phyloP scores from a whole-genome alignment of 108 stramenopile species.

The Fragilaria crotonensis region DNA sequence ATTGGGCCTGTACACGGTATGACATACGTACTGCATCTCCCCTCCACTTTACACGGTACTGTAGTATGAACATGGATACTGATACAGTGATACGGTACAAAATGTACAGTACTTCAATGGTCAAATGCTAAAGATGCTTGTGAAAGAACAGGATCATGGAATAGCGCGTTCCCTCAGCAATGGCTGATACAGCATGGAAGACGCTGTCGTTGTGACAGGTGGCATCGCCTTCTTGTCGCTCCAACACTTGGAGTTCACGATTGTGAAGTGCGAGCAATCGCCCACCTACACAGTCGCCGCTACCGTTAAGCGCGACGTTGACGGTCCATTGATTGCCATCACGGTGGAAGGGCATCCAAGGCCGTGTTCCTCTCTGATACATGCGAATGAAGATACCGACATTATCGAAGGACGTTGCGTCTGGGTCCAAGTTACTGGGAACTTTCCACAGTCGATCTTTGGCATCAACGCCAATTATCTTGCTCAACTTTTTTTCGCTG shows the following conservation, averaged over 20 bases:
- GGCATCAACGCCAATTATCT: background rate
- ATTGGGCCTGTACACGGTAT: too few relatives aligned
- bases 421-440: background rate
- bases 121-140: background rate
- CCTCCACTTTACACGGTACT: too few relatives aligned
- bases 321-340: conserved; percentile 15
- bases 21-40: too few relatives aligned
- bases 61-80: too few relatives aligned
- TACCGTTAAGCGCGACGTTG: conserved; percentile 7
- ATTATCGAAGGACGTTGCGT: background rate
- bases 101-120: too few relatives aligned
- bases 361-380: conserved; percentile 2
- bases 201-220: conserved; percentile 1
- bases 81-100: too few relatives aligned
- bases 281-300: background rate
- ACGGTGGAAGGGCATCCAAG: conserved; percentile 12
- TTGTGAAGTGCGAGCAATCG: conserved; percentile 1
- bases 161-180: background rate
- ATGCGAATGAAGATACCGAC: conserved; percentile 11
- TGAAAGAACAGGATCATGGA: background rate
- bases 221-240: background rate
- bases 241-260: background rate
- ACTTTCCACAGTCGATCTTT: conserved; percentile 4
- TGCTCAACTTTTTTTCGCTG: background rate
- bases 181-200: background rate